These are phyloP conservation scores for Crithidia acanthocephali DNA, from an alignment of 208 protist genomes.

Conservation along the genomic window DNA sequence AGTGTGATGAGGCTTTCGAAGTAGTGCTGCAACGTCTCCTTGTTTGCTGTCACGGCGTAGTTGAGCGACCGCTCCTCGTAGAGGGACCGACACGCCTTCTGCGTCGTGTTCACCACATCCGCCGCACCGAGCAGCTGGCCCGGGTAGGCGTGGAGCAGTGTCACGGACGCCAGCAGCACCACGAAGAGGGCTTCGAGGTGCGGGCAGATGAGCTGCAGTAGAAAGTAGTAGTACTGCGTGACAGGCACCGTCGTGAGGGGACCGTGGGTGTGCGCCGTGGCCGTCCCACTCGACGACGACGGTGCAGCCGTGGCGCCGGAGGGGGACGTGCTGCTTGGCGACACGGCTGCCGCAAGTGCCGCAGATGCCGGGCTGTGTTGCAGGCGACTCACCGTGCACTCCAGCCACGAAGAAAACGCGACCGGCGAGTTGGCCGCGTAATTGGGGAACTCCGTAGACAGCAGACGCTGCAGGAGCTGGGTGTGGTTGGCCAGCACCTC, in stretches of 20 bases:
- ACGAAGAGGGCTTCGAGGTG: conserved; percentile 59
- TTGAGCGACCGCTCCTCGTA: conserved; percentile 32
- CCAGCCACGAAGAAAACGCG: conserved; percentile 71
- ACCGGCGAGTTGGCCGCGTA: conserved; percentile 60
- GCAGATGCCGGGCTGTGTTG: conserved; percentile 15
- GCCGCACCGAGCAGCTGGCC: conserved; percentile 23
- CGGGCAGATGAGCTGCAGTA: conserved; percentile 59
- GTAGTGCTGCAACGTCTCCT: conserved; percentile 56
- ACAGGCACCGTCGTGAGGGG: conserved; percentile 30
- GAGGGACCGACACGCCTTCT: conserved; percentile 23
- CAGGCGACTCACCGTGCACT: conserved; percentile 49
- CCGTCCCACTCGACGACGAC: not conserved
- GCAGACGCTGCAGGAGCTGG: conserved; percentile 57
- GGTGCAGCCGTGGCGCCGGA: not conserved
- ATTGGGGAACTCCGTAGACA: conserved; percentile 76
- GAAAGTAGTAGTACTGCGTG: conserved; percentile 56
- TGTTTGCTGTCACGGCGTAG: conserved; percentile 49
- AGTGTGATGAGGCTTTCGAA: conserved; percentile 32
- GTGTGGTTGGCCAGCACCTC: conserved; percentile 49
- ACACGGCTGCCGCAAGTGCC: not conserved
- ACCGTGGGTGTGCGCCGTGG: not conserved
- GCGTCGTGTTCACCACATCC: conserved; percentile 27
- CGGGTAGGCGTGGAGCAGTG: conserved; percentile 33
- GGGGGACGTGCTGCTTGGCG: too few relatives aligned
- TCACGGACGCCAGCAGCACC: conserved; percentile 25